Base-by-base conservation (phyloP, 2,329 filamentous ascomycete species). In the Fusarium cyanostomum region DNA sequence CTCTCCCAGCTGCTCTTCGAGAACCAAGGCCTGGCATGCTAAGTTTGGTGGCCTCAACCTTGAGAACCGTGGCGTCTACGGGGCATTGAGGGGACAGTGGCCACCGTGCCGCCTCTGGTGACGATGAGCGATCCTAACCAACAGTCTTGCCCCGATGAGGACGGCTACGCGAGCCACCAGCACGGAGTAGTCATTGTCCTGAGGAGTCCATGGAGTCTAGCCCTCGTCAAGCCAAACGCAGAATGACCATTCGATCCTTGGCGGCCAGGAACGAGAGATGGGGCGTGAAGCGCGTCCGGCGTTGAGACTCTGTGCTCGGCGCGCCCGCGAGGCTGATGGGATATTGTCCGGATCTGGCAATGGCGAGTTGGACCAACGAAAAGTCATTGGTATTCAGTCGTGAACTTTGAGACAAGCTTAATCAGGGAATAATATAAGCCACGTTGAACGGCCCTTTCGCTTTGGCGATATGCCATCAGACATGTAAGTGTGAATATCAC, bases 301-400 rank as follows among this genome's bases (percentile, higher is more conserved):
- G 30, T 13, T 18, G 31, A n/a, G 24, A 24, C 16, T 7, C 31
- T 59, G 39, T 28, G 12, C 30, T 63, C 30, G 57, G 49, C 44
- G 46, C 54, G 13, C 24, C 58, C 48, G 45, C 11, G 7, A 15
- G 21, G 51, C 44, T 34, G 18, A 41, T 34, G 12, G 34, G n/a
- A 18, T 37, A 35, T 52, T 15, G 11, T 28, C 62, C 62, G 62
- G 62, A 63, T 59, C 38, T 18, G 45, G 62, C 8, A 49, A 51
- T 42, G 48, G 49, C 24, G 41, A 37, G 24, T 48, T 21, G 12
- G 12, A 45, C 26, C 34, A 48, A 33, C 24, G 39, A 18, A 35
- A 45, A 8, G 11, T 16, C 27, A 26, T 13, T 33, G 28, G 18
- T 27, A 24, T 34, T 24, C 18, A 16, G 8, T 18, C 35, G 8